These are phyloP conservation scores for Somion occarium DNA, from an alignment of 1,284 basidiomycete species.

Conservation along the genomic window DNA sequence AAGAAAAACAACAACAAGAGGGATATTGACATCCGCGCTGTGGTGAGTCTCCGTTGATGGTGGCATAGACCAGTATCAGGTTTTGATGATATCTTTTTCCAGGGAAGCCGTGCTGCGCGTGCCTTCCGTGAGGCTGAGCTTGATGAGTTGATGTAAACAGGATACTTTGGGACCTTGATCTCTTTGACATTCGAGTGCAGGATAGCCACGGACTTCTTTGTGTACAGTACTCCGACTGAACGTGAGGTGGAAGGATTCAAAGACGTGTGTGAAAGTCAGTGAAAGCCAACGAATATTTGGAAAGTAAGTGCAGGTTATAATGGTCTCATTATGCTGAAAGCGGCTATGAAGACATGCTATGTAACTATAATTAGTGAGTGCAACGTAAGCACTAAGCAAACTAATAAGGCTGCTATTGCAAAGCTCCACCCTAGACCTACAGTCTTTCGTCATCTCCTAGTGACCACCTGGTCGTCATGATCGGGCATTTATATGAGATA, in stretches of 20 bases:
- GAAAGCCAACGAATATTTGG: too few relatives aligned
- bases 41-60: slow-evolving; percentile 1
- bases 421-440: too few relatives aligned
- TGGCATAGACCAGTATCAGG: neutral
- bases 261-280: too few relatives aligned
- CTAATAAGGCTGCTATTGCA: too few relatives aligned
- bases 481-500: too few relatives aligned
- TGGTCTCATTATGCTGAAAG: too few relatives aligned
- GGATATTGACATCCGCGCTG: slow-evolving; percentile 10
- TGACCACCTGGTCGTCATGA: too few relatives aligned
- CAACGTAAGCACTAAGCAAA: too few relatives aligned
- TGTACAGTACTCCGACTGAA: neutral
- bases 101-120: slow-evolving; percentile 19
- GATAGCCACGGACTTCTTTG: neutral
- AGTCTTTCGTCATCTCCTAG: too few relatives aligned
- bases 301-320: too few relatives aligned
- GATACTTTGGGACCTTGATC: neutral
- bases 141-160: neutral
- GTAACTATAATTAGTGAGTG: too few relatives aligned
- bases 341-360: too few relatives aligned
- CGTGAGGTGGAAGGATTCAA: slow-evolving; percentile 1
- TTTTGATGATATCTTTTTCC: neutral
- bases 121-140: slow-evolving; percentile 13
- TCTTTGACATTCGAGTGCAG: neutral
- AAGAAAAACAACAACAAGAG: neutral